A percentile compares a stretch with the other conserved stretches of the same genome.
Evolutionary conservation across 2,329 filamentous ascomycete species (phyloP).

Genomic region (Cercospora brassicicola): DNA sequence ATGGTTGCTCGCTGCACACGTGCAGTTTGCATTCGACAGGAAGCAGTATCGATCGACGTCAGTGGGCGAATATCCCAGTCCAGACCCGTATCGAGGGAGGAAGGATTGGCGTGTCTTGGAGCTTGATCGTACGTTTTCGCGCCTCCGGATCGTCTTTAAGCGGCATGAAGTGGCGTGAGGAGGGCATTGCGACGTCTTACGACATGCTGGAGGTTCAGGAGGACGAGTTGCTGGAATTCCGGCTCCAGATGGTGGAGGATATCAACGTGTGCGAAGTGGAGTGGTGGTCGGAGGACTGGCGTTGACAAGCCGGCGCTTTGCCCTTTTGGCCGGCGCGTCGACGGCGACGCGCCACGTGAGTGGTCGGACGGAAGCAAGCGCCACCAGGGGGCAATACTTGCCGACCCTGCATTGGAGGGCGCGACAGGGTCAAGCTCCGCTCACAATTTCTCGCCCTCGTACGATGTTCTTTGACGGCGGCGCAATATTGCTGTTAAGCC

Average conservation of each 20-base stretch:
- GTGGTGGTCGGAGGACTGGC: slow-evolving; percentile 2
- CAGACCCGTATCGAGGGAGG: background rate
- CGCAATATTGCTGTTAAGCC: background rate
- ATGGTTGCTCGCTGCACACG: background rate
- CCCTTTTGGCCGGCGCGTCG: background rate
- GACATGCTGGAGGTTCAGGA: background rate
- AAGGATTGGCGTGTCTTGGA: background rate
- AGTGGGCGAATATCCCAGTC: background rate
- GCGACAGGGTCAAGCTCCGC: background rate
- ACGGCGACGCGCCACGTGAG: background rate
- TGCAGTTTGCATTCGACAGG: slow-evolving; percentile 1
- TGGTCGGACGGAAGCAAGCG: background rate
- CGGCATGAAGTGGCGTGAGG: background rate
- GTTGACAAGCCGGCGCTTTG: background rate
- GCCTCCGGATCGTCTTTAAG: background rate
- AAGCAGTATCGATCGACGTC: background rate
- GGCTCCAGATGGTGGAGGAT: background rate
- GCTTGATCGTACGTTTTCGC: background rate
- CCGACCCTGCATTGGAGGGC: background rate
- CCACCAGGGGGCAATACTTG: background rate
- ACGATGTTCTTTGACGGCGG: slow-evolving; percentile 6
- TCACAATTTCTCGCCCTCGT: slow-evolving; percentile 13
- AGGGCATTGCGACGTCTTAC: background rate
- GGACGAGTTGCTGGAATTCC: background rate
- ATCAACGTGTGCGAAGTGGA: slow-evolving; percentile 14